Base-by-base conservation (phyloP, 148 eudicot genomes). In the Pouteria glomerata region DNA sequence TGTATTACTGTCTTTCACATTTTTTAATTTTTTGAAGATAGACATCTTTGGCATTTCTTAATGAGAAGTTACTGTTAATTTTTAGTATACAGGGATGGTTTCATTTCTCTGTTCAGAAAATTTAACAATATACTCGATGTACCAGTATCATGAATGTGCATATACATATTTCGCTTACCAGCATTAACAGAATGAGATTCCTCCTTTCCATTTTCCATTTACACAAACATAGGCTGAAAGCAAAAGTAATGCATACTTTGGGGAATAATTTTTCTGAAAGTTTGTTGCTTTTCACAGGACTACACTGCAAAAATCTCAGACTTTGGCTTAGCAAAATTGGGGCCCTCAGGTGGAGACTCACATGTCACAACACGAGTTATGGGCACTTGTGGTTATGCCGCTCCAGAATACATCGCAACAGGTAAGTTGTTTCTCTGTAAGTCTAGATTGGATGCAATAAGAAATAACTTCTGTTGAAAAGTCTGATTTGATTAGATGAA, bases 371-470 rank as follows among this genome's bases (percentile, higher is more conserved):
- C 92, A 64, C 71, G 87, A 78, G 37, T 85, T 58, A 81, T 88
- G 79, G 92, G 92, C 52, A 88, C 92, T 26, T 61, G 59, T 47
- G 92, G 92, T 50, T 88, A 88, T 78, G 85, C 81, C 14, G 92
- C 92, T 58, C 92, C 92, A 47, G 92, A 85, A 73, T 88, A 88
- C 52, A 62, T 88, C 39, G 80, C 87, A 30, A 88, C 92, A 74
- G 89, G 92, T 88, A 64, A 81, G n/a, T 31, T 6, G n/a, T 59
- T 59, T 10, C 45, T 0, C 31, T 45, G 34, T n/a, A 58, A 11
- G 4, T 26, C 41, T 73, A 11, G n/a, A 39, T 50, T 8, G 30
- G 8, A 0, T 10, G 12, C 12, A 39, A 15, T 33, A 11, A 37
- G 63, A 15, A 55, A 11, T 21, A 23, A 24, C 1, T 35, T 30